Evolutionary conservation across 169 alveolate species (phyloP).

Genomic region (Plasmodium fragile): DNA sequence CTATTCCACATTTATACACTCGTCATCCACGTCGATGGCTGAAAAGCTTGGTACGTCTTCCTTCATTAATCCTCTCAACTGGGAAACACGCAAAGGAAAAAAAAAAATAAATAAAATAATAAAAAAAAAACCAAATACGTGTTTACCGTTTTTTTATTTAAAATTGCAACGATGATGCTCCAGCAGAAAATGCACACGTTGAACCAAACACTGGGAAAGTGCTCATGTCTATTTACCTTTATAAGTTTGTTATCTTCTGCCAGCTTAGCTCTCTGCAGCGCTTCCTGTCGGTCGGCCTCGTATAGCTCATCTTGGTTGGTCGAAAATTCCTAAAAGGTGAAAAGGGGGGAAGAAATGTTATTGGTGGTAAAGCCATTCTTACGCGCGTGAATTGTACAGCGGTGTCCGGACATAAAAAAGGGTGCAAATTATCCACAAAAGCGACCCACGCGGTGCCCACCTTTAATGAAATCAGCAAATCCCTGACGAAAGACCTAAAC

Average conservation of each 20-base stretch:
- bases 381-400: not conserved
- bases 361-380: not conserved
- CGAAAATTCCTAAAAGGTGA: slow-evolving; percentile 47
- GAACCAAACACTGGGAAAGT: not conserved
- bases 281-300: slow-evolving; percentile 77
- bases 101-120: not conserved
- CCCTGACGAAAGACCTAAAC: slow-evolving; percentile 77
- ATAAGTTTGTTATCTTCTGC: slow-evolving; percentile 74
- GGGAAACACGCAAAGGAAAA: slow-evolving; percentile 3
- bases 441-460: slow-evolving; percentile 1
- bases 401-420: not conserved
- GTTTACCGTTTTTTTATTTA: not conserved
- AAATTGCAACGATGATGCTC: not conserved
- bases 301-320: slow-evolving; percentile 72
- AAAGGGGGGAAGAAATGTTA: not conserved
- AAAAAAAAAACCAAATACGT: slow-evolving; percentile 6
- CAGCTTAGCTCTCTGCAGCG: slow-evolving; percentile 71
- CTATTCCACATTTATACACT: slow-evolving; percentile 65
- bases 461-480: slow-evolving; percentile 78
- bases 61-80: slow-evolving; percentile 71
- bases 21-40: slow-evolving; percentile 75
- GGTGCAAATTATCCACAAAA: not conserved
- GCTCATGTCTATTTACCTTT: slow-evolving; percentile 19
- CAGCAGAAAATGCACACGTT: not conserved
- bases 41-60: slow-evolving; percentile 73